Evolutionary conservation across 805 yeast species (phyloP).

Genomic region (Ogataea chonburiensis): DNA sequence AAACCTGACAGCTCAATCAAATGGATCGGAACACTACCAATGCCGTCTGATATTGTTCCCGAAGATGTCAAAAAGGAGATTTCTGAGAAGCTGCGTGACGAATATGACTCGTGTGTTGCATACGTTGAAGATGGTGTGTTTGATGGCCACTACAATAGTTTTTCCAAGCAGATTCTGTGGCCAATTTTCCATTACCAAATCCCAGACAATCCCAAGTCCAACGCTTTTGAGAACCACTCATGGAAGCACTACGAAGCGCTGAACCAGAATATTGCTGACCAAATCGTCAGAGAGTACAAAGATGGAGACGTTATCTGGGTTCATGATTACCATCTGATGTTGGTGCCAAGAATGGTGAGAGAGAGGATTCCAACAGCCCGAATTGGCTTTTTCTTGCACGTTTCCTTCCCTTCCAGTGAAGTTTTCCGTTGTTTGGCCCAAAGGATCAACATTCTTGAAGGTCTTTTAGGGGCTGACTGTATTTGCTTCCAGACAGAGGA

Average conservation of each 20-base stretch:
- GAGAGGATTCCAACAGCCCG: constrained; percentile 73
- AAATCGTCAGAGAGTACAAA: constrained; percentile 63
- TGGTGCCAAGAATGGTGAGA: constrained; percentile 84
- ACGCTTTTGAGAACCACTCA: constrained; percentile 93
- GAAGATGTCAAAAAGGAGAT: constrained; percentile 53
- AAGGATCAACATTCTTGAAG: constrained; percentile 69
- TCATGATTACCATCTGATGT: constrained; percentile 87
- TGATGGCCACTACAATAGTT: constrained; percentile 87
- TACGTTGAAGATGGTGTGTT: constrained; percentile 75
- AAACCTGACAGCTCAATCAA: constrained; percentile 39
- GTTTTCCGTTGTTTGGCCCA: constrained; percentile 93
- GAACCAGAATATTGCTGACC: constrained; percentile 79
- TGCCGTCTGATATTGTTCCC: constrained; percentile 85
- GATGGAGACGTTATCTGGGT: constrained; percentile 84
- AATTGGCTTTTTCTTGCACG: constrained; percentile 89
- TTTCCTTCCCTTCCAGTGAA: constrained; percentile 93
- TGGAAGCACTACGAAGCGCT: constrained; percentile 80
- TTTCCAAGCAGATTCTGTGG: constrained; percentile 94
- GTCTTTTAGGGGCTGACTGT: constrained; percentile 85
- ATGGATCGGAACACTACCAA: constrained; percentile 93
- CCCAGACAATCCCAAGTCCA: constrained; percentile 91
- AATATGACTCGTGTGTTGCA: constrained; percentile 62
- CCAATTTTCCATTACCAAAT: constrained; percentile 92
- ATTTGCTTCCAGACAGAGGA: constrained; percentile 90
- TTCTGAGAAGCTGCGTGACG: constrained; percentile 41